phyloP scores from a whole-genome alignment of 768 basidiomycete genomes.

The Boletus rex-veris region DNA sequence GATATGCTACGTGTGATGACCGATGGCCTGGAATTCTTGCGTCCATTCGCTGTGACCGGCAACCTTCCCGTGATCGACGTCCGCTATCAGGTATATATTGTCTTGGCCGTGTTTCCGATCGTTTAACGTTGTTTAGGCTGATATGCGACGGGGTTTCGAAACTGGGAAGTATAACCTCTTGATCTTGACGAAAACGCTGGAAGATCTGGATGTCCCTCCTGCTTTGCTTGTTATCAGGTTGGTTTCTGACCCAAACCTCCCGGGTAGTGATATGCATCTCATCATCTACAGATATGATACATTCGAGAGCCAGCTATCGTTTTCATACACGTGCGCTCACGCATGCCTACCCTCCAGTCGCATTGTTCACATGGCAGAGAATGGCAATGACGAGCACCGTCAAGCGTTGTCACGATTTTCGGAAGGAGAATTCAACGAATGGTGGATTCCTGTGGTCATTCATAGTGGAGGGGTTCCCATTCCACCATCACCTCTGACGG shows the following conservation, averaged over 20 bases:
- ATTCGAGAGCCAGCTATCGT: slow-evolving; percentile 60
- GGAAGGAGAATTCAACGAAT: slow-evolving; percentile 38
- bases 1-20: slow-evolving; percentile 56
- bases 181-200: slow-evolving; percentile 53
- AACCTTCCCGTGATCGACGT: slow-evolving; percentile 32
- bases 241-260: slow-evolving; percentile 11
- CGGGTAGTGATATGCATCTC: slow-evolving; percentile 3
- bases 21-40: slow-evolving; percentile 51
- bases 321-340: slow-evolving; percentile 50
- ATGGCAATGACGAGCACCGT: slow-evolving; percentile 52
- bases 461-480: slow-evolving; percentile 32
- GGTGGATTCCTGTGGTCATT: slow-evolving; percentile 51
- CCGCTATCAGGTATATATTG: slow-evolving; percentile 32
- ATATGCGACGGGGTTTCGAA: slow-evolving; percentile 48
- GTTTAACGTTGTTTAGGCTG: slow-evolving; percentile 35
- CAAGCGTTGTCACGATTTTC: slow-evolving; percentile 46
- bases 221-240: slow-evolving; percentile 63
- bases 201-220: slow-evolving; percentile 59
- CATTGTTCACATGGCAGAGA: slow-evolving; percentile 62
- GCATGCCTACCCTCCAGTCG: slow-evolving; percentile 47
- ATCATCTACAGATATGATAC: slow-evolving; percentile 34
- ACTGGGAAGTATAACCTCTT: slow-evolving; percentile 61
- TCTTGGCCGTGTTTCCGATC: background rate
- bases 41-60: slow-evolving; percentile 48
- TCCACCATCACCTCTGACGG: slow-evolving; percentile 44